Percentiles rank a stretch among this genome's conserved stretches.
These are phyloP conservation scores for Silene conica DNA, from an alignment of 148 eudicot species.

Conservation along the genomic window DNA sequence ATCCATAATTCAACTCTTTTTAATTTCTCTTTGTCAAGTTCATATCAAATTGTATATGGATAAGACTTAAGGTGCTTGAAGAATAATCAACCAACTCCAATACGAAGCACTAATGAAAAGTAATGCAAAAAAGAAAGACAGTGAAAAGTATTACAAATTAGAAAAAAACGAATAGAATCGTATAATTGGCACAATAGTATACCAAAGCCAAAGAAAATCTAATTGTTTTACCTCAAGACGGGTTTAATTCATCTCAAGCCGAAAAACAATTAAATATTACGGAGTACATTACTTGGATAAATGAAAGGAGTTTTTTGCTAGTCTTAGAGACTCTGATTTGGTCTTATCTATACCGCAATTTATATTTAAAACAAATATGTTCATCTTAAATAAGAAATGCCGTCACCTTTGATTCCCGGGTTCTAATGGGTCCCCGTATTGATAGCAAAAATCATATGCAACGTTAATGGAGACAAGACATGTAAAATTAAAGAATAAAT, in stretches of 20 bases:
- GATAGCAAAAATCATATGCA: background rate
- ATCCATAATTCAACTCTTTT: background rate
- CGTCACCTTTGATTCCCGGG: background rate
- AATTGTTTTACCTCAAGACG: too few relatives aligned
- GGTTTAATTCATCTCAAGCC: too few relatives aligned
- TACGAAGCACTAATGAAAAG: background rate
- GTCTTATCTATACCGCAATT: too few relatives aligned
- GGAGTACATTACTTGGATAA: too few relatives aligned
- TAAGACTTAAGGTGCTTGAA: background rate
- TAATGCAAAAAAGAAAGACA: too few relatives aligned
- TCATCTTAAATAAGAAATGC: too few relatives aligned
- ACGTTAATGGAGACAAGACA: constrained; percentile 6
- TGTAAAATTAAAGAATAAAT: constrained; percentile 2
- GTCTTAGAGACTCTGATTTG: too few relatives aligned
- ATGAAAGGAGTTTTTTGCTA: too few relatives aligned
- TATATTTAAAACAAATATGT: too few relatives aligned
- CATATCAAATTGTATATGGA: background rate
- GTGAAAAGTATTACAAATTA: background rate
- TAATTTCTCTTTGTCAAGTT: background rate
- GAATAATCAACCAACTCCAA: constrained; percentile 8
- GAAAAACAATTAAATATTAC: too few relatives aligned
- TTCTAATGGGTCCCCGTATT: background rate
- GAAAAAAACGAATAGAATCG: constrained; percentile 15
- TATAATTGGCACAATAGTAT: background rate
- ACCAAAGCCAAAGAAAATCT: too few relatives aligned